Base-by-base conservation (phyloP, 768 basidiomycete species). In the Leccinellum albellum region DNA sequence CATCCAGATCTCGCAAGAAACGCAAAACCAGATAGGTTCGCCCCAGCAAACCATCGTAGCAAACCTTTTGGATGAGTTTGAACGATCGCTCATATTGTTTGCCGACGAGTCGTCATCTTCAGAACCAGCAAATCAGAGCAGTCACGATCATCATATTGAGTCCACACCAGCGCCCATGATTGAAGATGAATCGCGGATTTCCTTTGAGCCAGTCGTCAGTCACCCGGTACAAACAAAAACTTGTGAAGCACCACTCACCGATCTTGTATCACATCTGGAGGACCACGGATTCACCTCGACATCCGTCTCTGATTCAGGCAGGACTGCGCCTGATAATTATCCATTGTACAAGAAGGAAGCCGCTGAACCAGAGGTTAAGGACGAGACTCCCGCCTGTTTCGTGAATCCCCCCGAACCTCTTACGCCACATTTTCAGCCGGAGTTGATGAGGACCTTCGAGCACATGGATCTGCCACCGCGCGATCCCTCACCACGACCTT, bases 31-130 rank as follows among this genome's bases (percentile, higher is more conserved):
- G 10, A 10, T 35, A 21, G 47, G n/a, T 14, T 26, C 21, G 31
- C 45, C 44, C 17, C 46, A 44, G 15, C 3, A 26, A 1, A 29
- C 28, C n/a, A 53, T 54, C 28, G 6, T 63, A 12, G 32, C 54
- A 15, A 40, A 35, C 28, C 49, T 63, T 13, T 47, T 54, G 9
- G 42, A 54, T 14, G 55, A 51, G 1, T 64, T 63, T 21, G 55
- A 64, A 28, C 52, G 46, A 29, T 52, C 29, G 6, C 45, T 64
- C 31, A 61, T 24, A 20, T 42, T 57, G 14, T 20, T 32, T 10
- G 14, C 23, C 13, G 32, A 58, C 32, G 49, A 57, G 24, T 15
- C 20, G 9, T 44, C 17, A 13, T 29, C 42, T n/a, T 51, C 31
- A 12, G 17, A 10, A 48, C 6, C 24, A 50, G 54, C 29, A 21